Percentiles rank a stretch among this genome's conserved stretches.
Conservation (phyloP, 2,329 filamentous ascomycete species). For the Hansfordia pulvinata region DNA sequence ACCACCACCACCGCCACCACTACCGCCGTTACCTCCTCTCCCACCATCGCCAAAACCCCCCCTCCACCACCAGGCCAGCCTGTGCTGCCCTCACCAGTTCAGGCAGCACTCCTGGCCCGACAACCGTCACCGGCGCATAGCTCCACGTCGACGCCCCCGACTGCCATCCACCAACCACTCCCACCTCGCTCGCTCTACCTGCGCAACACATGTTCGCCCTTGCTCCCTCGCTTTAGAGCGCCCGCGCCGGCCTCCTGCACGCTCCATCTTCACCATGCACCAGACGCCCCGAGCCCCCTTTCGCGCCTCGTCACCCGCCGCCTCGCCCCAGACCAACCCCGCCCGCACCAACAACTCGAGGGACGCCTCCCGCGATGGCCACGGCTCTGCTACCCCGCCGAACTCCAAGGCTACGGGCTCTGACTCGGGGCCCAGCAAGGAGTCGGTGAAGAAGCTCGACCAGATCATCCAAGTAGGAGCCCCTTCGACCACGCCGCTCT, state of each 20-base stretch:
- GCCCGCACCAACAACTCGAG: constrained; percentile 60
- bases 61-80: too few relatives aligned
- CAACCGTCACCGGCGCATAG: too few relatives aligned
- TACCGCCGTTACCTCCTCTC: too few relatives aligned
- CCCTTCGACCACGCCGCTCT: constrained; percentile 1
- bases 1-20: too few relatives aligned
- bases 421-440: constrained; percentile 39
- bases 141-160: too few relatives aligned
- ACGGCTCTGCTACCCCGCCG: constrained; percentile 28
- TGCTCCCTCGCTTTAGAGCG: constrained; percentile 1
- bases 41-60: too few relatives aligned
- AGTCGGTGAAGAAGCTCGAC: constrained; percentile 69
- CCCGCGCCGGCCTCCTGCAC: constrained; percentile 3
- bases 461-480: constrained; percentile 75
- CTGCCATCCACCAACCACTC: too few relatives aligned
- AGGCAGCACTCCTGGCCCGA: too few relatives aligned
- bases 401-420: constrained; percentile 29
- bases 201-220: too few relatives aligned
- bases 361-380: constrained; percentile 31
- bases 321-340: constrained; percentile 58
- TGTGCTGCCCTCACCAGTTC: too few relatives aligned
- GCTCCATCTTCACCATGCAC: constrained; percentile 53
- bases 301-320: constrained; percentile 58
- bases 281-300: constrained; percentile 72
- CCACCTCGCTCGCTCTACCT: too few relatives aligned